phyloP scores from a whole-genome alignment of 2,329 filamentous ascomycete species.

The Sporothrix sp. region DNA sequence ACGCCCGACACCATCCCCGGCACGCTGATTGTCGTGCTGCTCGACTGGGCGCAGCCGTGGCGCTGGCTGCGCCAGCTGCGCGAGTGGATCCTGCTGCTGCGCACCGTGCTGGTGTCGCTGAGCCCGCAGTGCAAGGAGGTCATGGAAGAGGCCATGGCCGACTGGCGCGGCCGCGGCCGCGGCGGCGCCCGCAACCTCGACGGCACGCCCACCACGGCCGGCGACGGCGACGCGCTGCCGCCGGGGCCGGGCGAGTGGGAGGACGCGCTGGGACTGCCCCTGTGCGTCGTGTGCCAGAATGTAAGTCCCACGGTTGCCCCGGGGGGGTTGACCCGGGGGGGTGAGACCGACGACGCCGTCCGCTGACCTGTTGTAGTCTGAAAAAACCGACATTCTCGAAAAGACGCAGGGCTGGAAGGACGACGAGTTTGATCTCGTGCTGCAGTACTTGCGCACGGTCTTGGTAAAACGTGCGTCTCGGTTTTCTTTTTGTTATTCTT shows the following conservation, averaged over 20 bases:
- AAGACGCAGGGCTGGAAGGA: slow-evolving; percentile 90
- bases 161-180: slow-evolving; percentile 68
- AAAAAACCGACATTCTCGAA: slow-evolving; percentile 84
- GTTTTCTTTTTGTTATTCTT: slow-evolving; percentile 11
- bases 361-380: slow-evolving; percentile 39
- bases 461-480: slow-evolving; percentile 65
- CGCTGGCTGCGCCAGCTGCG: slow-evolving; percentile 81
- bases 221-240: slow-evolving; percentile 61
- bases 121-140: slow-evolving; percentile 67
- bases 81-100: slow-evolving; percentile 79
- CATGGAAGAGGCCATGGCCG: slow-evolving; percentile 76
- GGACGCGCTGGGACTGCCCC: slow-evolving; percentile 72
- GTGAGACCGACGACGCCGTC: too few species aligned
- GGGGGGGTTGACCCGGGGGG: too few species aligned
- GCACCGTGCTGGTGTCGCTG: slow-evolving; percentile 63
- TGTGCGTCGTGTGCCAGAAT: slow-evolving; percentile 95
- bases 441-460: slow-evolving; percentile 85
- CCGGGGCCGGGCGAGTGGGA: slow-evolving; percentile 89
- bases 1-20: slow-evolving; percentile 76
- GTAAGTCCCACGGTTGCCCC: too few species aligned
- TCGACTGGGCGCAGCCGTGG: slow-evolving; percentile 94
- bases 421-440: slow-evolving; percentile 89
- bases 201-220: slow-evolving; percentile 37
- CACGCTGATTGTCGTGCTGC: slow-evolving; percentile 78
- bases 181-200: slow-evolving; percentile 54